Percentiles rank a stretch among this genome's conserved stretches.
Conservation (phyloP, 2,329 filamentous ascomycete genomes). For the Pseudogymnoascus sp. region DNA sequence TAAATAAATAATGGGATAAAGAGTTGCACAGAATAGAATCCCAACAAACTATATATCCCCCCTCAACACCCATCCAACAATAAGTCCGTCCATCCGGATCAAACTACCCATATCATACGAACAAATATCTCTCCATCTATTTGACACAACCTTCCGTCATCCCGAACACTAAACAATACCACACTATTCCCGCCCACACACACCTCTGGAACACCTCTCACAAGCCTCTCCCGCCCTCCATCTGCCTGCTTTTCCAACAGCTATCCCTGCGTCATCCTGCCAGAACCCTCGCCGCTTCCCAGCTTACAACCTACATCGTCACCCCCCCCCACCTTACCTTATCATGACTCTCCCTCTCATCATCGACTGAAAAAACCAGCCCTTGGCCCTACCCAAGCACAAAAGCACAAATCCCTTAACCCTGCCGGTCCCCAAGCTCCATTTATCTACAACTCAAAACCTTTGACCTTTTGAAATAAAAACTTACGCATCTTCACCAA, state of each 20-base stretch:
- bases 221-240: conserved; percentile 1
- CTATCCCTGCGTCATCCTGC: conserved; percentile 6
- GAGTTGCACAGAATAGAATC: not conserved
- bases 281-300: conserved; percentile 1
- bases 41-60: not conserved
- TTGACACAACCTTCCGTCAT: conserved; percentile 6
- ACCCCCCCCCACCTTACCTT: not conserved
- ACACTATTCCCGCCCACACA: not conserved
- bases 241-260: not conserved
- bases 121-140: not conserved
- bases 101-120: not conserved
- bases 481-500: not conserved
- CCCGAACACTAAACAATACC: not conserved
- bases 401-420: conserved; percentile 8
- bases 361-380: conserved; percentile 1
- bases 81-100: not conserved
- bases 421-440: not conserved
- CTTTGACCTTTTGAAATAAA: not conserved
- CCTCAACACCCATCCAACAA: not conserved
- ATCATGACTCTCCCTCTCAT: conserved; percentile 6
- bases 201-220: not conserved
- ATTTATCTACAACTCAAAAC: not conserved
- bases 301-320: not conserved
- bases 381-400: conserved; percentile 5
- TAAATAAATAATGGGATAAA: not conserved